A percentile compares a stretch with the other conserved stretches of the same genome.
Conservation (phyloP, 164 flowering plant species). For the Stephania yunnanensis region DNA sequence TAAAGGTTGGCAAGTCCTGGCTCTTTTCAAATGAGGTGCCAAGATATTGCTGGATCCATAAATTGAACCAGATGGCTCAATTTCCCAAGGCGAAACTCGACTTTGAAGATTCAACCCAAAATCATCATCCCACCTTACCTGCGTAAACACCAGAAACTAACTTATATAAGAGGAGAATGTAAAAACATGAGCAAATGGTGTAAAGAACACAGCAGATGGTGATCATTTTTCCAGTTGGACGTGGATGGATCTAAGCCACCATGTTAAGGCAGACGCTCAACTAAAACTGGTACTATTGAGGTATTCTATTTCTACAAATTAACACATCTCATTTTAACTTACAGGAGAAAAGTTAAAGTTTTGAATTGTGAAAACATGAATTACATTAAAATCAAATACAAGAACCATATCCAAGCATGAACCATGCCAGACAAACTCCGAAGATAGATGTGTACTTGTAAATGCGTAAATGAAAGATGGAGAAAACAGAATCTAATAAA, state of each 20-base stretch:
- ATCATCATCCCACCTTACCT: slow-evolving; percentile 94
- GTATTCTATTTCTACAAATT: neutral
- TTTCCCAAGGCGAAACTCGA: slow-evolving; percentile 97
- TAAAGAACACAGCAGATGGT: neutral
- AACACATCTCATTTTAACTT: neutral
- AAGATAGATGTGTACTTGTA: neutral
- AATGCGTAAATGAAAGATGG: neutral
- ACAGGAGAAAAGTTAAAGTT: neutral
- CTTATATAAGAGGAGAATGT: neutral
- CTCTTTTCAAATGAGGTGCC: slow-evolving; percentile 54
- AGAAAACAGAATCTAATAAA: neutral
- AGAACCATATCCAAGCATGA: neutral
- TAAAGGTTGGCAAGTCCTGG: slow-evolving; percentile 48
- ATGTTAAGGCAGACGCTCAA: neutral
- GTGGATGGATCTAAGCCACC: neutral
- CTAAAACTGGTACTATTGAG: neutral
- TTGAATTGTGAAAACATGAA: neutral
- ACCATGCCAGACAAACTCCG: neutral
- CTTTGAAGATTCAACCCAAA: slow-evolving; percentile 41
- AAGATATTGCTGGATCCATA: slow-evolving; percentile 38
- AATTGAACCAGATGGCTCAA: slow-evolving; percentile 60
- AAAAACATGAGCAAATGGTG: neutral
- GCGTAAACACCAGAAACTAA: slow-evolving; percentile 14
- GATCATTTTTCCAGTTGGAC: neutral
- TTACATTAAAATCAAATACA: neutral